Evolutionary conservation across 495 filamentous ascomycete genomes (phyloP), one percentile per base, ranked within the genome.

Genomic region (Lichina pygmaea): DNA sequence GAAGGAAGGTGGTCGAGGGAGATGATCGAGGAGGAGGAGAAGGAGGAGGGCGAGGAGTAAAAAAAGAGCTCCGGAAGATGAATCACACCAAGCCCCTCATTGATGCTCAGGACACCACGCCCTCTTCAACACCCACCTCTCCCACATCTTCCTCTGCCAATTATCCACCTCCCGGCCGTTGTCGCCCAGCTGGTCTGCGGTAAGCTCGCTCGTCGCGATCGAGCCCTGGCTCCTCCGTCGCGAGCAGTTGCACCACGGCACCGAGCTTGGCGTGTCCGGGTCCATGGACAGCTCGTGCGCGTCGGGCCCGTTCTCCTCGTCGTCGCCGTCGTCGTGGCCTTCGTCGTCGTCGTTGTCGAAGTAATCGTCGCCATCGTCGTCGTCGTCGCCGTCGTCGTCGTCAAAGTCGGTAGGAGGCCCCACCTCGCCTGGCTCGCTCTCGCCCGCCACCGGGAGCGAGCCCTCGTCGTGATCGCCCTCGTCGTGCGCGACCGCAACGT

Each of bases 101-200:
- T 24, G 24, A 24, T 24, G 24, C 24, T 24, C 24, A 4, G 24
- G 24, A 4, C 24, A 24, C 24, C 24, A 24, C 24, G 24, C 4
- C 24, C 24, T 24, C 24, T 24, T 15, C 36, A 39, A 39, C 13
- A 60, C 73, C 77, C 76, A 81, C 41, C 66, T 62, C 57, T 78
- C 70, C 76, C 76, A 81, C 45, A 69, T 54, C 47, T 67, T 65
- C 43, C 67, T 60, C 51, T 77, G 67, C 4, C 60, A 34, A 33
- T 13, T 52, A n/a, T 51, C 58, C 2, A 78, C 72, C 37, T 48
- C 45, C 0, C 59, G 43, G 0, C 73, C 74, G 49, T 77, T 64
- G 49, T 81, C 77, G 6, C 65, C 67, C 10, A 80, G 53, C 7
- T 72, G 64, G 24, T 71, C 66, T 3, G 56, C 59, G 12, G 55